phyloP scores from a whole-genome alignment of 352 stramenopile species.

The Pythium vanterpoolii region DNA sequence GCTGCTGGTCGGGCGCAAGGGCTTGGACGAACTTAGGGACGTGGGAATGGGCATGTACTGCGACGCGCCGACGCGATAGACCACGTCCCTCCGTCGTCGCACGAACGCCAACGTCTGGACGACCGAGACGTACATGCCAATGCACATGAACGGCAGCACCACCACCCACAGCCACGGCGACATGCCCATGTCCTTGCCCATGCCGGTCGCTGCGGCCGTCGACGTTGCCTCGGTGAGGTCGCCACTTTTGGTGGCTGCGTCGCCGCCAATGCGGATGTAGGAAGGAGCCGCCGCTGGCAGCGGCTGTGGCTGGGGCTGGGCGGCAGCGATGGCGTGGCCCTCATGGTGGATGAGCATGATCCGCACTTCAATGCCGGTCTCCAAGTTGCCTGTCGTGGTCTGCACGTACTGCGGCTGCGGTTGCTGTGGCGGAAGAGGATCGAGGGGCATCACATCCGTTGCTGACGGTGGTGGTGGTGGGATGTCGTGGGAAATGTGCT shows the following conservation, averaged over 20 bases:
- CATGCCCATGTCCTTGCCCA: slow-evolving; percentile 16
- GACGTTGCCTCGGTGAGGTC: background rate
- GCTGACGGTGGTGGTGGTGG: background rate
- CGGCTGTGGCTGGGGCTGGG: background rate
- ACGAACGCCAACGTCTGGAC: slow-evolving; percentile 38
- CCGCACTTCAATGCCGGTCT: slow-evolving; percentile 22
- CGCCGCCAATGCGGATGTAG: slow-evolving; percentile 21
- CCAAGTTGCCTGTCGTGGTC: slow-evolving; percentile 1
- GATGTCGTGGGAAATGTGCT: background rate
- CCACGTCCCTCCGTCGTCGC: slow-evolving; percentile 53
- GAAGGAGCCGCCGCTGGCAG: background rate
- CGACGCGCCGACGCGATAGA: slow-evolving; percentile 56
- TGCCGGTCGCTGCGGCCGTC: slow-evolving; percentile 14
- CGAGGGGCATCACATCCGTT: no score
- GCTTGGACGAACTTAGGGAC: slow-evolving; percentile 21
- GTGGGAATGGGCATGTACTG: slow-evolving; percentile 60
- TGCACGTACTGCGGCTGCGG: slow-evolving; percentile 10
- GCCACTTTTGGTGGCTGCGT: no score
- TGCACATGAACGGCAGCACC: slow-evolving; percentile 59
- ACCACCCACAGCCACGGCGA: slow-evolving; percentile 44
- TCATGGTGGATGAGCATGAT: slow-evolving; percentile 26
- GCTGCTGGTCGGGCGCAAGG: background rate
- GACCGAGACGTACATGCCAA: slow-evolving; percentile 54
- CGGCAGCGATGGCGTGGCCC: background rate
- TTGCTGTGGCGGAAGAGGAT: background rate